phyloP scores from a whole-genome alignment of 2,329 filamentous ascomycete genomes.

The Pyrenophora seminiperda region DNA sequence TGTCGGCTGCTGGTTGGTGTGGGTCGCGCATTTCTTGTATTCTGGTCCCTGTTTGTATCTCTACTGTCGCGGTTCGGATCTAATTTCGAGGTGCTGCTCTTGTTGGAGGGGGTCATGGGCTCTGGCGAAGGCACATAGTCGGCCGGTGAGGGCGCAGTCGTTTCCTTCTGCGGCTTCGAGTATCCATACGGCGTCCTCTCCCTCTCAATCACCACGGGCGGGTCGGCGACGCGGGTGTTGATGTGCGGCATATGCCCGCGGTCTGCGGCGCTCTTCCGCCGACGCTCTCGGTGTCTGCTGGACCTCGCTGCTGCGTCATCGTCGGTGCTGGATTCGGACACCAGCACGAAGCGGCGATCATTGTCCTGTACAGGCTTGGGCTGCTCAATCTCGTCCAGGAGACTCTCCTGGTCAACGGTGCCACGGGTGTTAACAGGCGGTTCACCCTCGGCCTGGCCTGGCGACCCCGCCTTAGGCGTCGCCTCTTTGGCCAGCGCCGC shows the following conservation, averaged over 20 bases:
- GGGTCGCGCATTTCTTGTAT: conserved; percentile 35
- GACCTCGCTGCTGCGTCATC: conserved; percentile 7
- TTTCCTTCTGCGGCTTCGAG: conserved; percentile 45
- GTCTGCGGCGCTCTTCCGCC: conserved; percentile 43
- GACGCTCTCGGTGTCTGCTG: conserved; percentile 16
- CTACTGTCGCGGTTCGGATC: conserved; percentile 24
- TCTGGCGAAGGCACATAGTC: conserved; percentile 58
- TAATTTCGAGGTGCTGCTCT: conserved; percentile 34
- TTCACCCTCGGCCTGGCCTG: conserved; percentile 49
- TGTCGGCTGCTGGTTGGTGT: conserved; percentile 33
- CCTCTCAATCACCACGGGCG: conserved; percentile 49
- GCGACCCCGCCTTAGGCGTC: conserved; percentile 41
- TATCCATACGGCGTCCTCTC: conserved; percentile 55
- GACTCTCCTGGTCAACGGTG: conserved; percentile 68
- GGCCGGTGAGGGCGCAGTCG: conserved; percentile 40
- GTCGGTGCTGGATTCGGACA: conserved; percentile 46
- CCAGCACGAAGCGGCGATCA: conserved; percentile 69
- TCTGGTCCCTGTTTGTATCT: conserved; percentile 27
- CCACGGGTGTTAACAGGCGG: conserved; percentile 68
- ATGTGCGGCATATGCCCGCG: conserved; percentile 42
- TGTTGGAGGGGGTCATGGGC: conserved; percentile 49
- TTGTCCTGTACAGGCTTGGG: conserved; percentile 47
- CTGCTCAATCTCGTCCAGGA: conserved; percentile 65
- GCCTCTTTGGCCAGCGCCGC: conserved; percentile 67
- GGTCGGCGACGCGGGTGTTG: conserved; percentile 45